A percentile compares a stretch with the other conserved stretches of the same genome.
Evolutionary conservation across 2,329 filamentous ascomycete genomes (phyloP).

Genomic region (Penicillium rolfsii): DNA sequence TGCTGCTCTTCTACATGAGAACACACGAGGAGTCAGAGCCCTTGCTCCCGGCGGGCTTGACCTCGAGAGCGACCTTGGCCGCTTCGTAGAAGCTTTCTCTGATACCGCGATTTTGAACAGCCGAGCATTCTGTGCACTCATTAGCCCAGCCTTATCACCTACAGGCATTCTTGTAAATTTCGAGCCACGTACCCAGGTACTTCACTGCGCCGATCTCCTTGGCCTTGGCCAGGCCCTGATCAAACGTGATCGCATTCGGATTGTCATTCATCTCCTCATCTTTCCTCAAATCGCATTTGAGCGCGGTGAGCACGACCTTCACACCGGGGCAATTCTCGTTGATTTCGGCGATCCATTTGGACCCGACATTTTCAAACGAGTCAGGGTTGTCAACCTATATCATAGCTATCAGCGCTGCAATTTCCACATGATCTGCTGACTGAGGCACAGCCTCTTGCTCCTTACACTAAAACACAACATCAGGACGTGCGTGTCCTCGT

Average conservation of each 20-base stretch:
- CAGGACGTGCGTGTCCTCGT: slow-evolving; percentile 96
- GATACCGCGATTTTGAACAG: slow-evolving; percentile 96
- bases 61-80: slow-evolving; percentile 79
- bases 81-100: slow-evolving; percentile 99
- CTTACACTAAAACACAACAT: slow-evolving; percentile 94
- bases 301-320: slow-evolving; percentile 89
- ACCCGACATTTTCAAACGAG: slow-evolving; percentile 96
- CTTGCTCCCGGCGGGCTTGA: slow-evolving; percentile 46
- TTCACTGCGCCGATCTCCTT: slow-evolving; percentile 88
- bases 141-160: not conserved
- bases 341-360: slow-evolving; percentile 98
- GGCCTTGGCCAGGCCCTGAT: slow-evolving; percentile 87
- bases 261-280: slow-evolving; percentile 72
- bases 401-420: slow-evolving; percentile 8
- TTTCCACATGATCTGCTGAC: not conserved
- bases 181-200: slow-evolving; percentile 68
- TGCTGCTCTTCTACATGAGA: slow-evolving; percentile 34
- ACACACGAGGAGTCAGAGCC: slow-evolving; percentile 39
- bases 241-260: slow-evolving; percentile 73
- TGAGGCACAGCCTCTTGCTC: not conserved
- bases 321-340: slow-evolving; percentile 96
- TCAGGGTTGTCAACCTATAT: slow-evolving; percentile 82
- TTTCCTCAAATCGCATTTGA: slow-evolving; percentile 96
- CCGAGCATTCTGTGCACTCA: slow-evolving; percentile 76
- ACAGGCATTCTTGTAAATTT: not conserved